Evolutionary conservation across 345 rosid genomes (phyloP).

Genomic region (Lepidium aucheri): DNA sequence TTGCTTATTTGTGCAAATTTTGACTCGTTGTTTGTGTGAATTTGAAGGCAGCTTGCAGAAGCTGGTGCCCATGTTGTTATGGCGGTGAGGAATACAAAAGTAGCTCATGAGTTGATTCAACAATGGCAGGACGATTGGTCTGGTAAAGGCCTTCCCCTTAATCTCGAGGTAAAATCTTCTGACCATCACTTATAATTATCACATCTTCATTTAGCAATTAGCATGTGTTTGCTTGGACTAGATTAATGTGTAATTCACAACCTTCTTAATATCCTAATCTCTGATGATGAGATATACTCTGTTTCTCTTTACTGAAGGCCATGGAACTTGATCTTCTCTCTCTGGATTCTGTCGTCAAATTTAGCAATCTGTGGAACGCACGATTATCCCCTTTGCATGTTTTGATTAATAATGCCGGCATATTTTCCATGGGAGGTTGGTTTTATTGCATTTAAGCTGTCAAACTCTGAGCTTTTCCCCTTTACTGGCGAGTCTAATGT

Average conservation of each 20-base stretch:
- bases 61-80: conserved; percentile 92
- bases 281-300: not conserved
- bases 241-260: not conserved
- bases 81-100: conserved; percentile 81
- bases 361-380: conserved; percentile 67
- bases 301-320: conserved; percentile 33
- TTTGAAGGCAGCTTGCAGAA: conserved; percentile 69
- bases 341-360: conserved; percentile 62
- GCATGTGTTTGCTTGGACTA: not conserved
- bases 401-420: conserved; percentile 89
- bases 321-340: conserved; percentile 98
- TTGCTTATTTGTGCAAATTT: not conserved
- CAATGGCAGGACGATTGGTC: conserved; percentile 73
- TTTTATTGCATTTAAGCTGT: not conserved
- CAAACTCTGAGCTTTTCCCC: not conserved
- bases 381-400: conserved; percentile 60
- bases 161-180: conserved; percentile 47
- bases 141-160: conserved; percentile 61
- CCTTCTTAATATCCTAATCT: not conserved
- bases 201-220: not conserved
- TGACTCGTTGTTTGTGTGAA: not conserved
- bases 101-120: conserved; percentile 61
- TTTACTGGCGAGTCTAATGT: not conserved
- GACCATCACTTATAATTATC: not conserved
- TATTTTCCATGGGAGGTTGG: conserved; percentile 90